A percentile compares a stretch with the other conserved stretches of the same genome.
phyloP scores from a whole-genome alignment of 495 filamentous ascomycete genomes.

The Chaetomium fimeti region DNA sequence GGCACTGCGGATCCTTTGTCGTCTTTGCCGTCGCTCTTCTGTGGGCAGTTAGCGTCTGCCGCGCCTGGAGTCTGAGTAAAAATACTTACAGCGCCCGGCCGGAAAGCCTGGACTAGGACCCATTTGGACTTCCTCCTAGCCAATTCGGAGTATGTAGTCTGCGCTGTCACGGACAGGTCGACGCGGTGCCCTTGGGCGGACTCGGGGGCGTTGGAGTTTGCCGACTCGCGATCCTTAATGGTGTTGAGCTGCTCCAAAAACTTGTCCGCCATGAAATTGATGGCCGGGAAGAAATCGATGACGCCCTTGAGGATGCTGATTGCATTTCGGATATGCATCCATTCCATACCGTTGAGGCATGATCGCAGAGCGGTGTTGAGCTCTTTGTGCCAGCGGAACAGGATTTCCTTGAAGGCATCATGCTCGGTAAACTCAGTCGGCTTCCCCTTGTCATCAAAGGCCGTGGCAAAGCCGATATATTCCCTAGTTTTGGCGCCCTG shows the following conservation, averaged over 20 bases:
- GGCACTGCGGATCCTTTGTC: conserved; percentile 34
- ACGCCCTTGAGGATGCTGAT: conserved; percentile 85
- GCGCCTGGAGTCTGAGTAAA: conserved; percentile 33
- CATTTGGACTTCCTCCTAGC: conserved; percentile 75
- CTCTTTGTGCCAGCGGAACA: conserved; percentile 86
- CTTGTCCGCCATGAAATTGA: conserved; percentile 80
- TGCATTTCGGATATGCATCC: conserved; percentile 97
- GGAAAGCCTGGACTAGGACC: conserved; percentile 83
- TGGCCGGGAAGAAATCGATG: conserved; percentile 74
- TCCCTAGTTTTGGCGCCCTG: conserved; percentile 40
- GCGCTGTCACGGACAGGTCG: conserved; percentile 88
- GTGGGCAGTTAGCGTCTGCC: conserved; percentile 27
- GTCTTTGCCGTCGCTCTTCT: conserved; percentile 44
- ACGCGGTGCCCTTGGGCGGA: conserved; percentile 66
- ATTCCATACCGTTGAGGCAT: conserved; percentile 78
- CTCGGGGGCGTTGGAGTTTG: conserved; percentile 56
- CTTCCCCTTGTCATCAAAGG: conserved; percentile 62
- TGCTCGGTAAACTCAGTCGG: conserved; percentile 69
- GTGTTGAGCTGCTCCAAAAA: conserved; percentile 68
- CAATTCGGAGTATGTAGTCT: conserved; percentile 76
- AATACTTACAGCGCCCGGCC: conserved; percentile 48
- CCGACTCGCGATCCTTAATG: conserved; percentile 68
- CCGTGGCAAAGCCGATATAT: conserved; percentile 57
- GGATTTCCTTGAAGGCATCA: conserved; percentile 78
- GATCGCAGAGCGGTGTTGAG: conserved; percentile 71